These are phyloP conservation scores for Balakata baccata DNA, from an alignment of 345 rosid species.

Conservation along the genomic window DNA sequence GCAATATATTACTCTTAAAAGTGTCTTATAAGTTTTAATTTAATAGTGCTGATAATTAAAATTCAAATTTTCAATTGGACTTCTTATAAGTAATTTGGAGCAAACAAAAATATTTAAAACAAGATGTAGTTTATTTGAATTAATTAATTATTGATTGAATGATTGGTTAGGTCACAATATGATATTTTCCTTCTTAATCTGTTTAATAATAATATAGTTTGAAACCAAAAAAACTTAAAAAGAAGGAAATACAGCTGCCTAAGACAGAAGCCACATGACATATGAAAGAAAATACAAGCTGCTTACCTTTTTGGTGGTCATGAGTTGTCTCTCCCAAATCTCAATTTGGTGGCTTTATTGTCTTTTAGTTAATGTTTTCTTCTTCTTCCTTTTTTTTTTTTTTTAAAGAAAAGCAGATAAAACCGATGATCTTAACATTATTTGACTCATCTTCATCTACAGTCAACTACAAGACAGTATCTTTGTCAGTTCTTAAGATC, in stretches of 20 bases:
- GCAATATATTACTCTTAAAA: too few species aligned
- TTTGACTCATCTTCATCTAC: conserved; percentile 23
- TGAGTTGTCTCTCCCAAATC: conserved; percentile 40
- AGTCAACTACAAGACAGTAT: conserved; percentile 43
- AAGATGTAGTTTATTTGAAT: too few species aligned
- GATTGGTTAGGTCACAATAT: too few species aligned
- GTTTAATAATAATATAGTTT: conserved; percentile 4
- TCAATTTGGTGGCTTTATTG: conserved; percentile 49
- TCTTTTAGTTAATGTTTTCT: conserved; percentile 51
- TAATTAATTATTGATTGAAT: too few species aligned
- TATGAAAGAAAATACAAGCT: conserved; percentile 33
- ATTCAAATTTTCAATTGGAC: too few species aligned
- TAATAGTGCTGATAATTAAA: too few species aligned
- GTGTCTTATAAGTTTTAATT: too few species aligned
- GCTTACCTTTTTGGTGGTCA: conserved; percentile 39
- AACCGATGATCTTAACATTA: conserved; percentile 12
- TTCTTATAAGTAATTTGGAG: too few species aligned
- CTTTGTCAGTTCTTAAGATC: conserved; percentile 48
- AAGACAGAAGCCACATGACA: conserved; percentile 40
- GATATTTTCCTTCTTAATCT: too few species aligned
- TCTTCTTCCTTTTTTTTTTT: too few species aligned
- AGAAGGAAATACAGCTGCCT: conserved; percentile 12
- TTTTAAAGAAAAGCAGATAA: conserved; percentile 49
- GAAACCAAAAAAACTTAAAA: not conserved
- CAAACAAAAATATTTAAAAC: too few species aligned